Percentiles rank a stretch among this genome's conserved stretches.
phyloP scores from a whole-genome alignment of 495 filamentous ascomycete species.

The Penicillium steckii region DNA sequence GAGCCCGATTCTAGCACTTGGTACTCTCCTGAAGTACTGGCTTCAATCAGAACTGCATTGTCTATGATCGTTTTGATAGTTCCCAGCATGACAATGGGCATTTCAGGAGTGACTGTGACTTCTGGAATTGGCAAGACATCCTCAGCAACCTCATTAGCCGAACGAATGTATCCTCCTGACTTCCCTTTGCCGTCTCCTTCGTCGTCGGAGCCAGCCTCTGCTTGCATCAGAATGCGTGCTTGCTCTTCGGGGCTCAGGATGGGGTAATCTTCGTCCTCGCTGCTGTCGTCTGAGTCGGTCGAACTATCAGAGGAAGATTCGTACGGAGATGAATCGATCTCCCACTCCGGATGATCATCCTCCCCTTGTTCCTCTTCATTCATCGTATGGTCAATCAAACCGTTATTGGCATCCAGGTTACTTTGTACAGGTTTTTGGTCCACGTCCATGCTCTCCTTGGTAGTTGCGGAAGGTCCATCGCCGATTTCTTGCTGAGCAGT shows the following conservation, averaged over 20 bases:
- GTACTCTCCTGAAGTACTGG: slow-evolving; percentile 73
- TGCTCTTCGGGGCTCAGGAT: slow-evolving; percentile 75
- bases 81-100: slow-evolving; percentile 73
- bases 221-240: slow-evolving; percentile 76
- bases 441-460: slow-evolving; percentile 36
- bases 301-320: slow-evolving; percentile 55
- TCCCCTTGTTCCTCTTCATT: slow-evolving; percentile 47
- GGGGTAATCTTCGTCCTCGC: slow-evolving; percentile 70
- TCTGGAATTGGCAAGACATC: slow-evolving; percentile 70
- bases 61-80: slow-evolving; percentile 70
- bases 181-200: slow-evolving; percentile 56
- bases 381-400: slow-evolving; percentile 1
- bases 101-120: slow-evolving; percentile 68
- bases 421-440: slow-evolving; percentile 21
- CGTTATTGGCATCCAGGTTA: slow-evolving; percentile 8
- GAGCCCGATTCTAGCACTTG: slow-evolving; percentile 81
- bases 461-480: not conserved
- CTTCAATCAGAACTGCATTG: slow-evolving; percentile 74
- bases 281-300: slow-evolving; percentile 59
- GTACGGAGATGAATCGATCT: slow-evolving; percentile 63
- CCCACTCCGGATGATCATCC: slow-evolving; percentile 69
- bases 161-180: slow-evolving; percentile 53
- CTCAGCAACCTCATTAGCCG: slow-evolving; percentile 71
- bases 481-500: slow-evolving; percentile 5
- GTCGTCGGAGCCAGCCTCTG: slow-evolving; percentile 68